Base-by-base conservation (phyloP, 1,284 basidiomycete genomes). In the Puccinia triticina region DNA sequence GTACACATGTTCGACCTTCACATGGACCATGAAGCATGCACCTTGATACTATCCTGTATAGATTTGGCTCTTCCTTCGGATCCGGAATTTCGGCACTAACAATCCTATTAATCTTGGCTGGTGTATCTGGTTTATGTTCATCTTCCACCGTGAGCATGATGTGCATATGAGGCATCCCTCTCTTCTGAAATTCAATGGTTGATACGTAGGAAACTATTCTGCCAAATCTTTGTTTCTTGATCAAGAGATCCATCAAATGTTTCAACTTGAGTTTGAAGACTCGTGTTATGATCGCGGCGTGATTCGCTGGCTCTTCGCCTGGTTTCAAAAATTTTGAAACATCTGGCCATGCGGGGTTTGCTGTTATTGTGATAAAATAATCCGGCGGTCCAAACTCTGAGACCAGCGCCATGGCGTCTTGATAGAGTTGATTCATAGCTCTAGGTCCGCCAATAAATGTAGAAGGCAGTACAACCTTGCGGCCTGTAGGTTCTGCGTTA, bases 21-120 rank as follows among this genome's bases (percentile, higher is more conserved):
- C 89, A 90, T 0, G 89, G 88, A 18, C 88, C 88, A 87, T 90
- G 90, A 0, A 90, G 84, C 89, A 90, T 90, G 69, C 83, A 87
- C 8, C 82, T 84, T 40, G 83, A 84, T 23, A 87, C 86, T 14
- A 84, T 37, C 1, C 87, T 84, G 84, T 87, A 88, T 0, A 90
- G 87, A 1, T 83, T 32, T 0, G 89, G 89, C 50, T 89, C 83
- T 0, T 83, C 86, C 0, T 83, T 84, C 0, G 85, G 87, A 83
- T 90, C 87, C 21, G 90, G 90, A 83, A 88, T 86, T 1, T 86
- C 64, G 16, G 90, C 89, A 21, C 76, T 88, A 26, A 90, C 87
- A 21, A 86, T 72, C 0, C 83, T 67, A 83, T 90, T 88, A 53
- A 90, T 85, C 21, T 87, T 86, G 0, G 84, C 84, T 2, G 43